Base-by-base conservation (phyloP, 2,329 filamentous ascomycete genomes). In the Aspergillus caelatus region DNA sequence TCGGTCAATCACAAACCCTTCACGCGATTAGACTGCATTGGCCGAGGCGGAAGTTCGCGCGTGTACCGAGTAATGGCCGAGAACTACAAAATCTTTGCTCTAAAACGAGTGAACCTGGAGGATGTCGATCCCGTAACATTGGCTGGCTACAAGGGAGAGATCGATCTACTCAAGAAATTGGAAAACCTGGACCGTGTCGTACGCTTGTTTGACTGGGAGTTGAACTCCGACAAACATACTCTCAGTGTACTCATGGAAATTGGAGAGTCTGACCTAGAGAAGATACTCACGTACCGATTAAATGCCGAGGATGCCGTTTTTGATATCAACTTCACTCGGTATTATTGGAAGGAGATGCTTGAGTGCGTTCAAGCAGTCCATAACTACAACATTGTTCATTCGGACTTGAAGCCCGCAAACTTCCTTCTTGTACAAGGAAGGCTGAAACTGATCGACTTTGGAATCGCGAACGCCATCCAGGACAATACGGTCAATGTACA, bases 321-420 rank as follows among this genome's bases (percentile, higher is more conserved):
- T 65, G 95, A 99, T 74, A 86, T 92, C 1, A 91, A 91, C 59
- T 97, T 98, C 77, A 93, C 95, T 14, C 91, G 95, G n/a, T 96
- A 92, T 79, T 97, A 97, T 83, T 99, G 95, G 95, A 95, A 96
- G 78, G 95, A 99, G 80, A 99, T 99, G 95, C 89, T 99, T 21
- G 93, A 97, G 77, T 98, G 95, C 75, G 88, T 99, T 7, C 88
- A 92, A 69, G 88, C 94, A 0, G 93, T 99, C 1, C 95, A 99
- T 75, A 87, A 91, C 14, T 85, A 90, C 75, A 93, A 97, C 74
- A 94, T 99, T 67, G 95, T 99, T 3, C 95, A 99, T 79, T 97
- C 93, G 0, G 95, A 99, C 75, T 84, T 99, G 43, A 99, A 99
- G 78, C 95, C 95, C 0, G 94, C 94, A 71, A 99, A 99, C 77